These are phyloP conservation scores for Sedum album DNA, from an alignment of 164 flowering plant species.

Conservation along the genomic window DNA sequence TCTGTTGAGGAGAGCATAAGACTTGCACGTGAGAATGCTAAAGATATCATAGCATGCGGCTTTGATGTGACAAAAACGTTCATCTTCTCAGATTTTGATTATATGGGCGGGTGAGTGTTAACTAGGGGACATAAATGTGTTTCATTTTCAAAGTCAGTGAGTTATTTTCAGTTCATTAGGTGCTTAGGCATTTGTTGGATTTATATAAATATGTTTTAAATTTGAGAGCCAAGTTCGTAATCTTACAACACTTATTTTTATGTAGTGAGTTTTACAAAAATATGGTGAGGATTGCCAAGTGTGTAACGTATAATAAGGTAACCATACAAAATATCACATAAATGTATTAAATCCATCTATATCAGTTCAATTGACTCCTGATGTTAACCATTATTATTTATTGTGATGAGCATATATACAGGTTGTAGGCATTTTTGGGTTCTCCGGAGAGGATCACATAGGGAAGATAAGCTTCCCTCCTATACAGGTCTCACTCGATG, in stretches of 20 bases:
- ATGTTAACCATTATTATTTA: background rate
- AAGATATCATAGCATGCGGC: slow-evolving; percentile 98
- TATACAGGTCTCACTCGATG: slow-evolving; percentile 51
- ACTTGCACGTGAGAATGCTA: slow-evolving; percentile 94
- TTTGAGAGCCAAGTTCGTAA: too few species aligned
- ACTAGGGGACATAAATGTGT: background rate
- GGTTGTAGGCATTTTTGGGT: slow-evolving; percentile 92
- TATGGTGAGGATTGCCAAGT: slow-evolving; percentile 74
- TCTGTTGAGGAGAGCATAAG: slow-evolving; percentile 83
- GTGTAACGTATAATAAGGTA: slow-evolving; percentile 89
- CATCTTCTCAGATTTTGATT: slow-evolving; percentile 88
- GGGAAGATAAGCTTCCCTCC: slow-evolving; percentile 88
- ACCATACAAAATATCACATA: background rate
- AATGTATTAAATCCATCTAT: background rate
- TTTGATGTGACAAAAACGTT: slow-evolving; percentile 81
- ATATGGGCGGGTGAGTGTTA: slow-evolving; percentile 76
- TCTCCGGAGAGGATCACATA: slow-evolving; percentile 82
- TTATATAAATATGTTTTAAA: too few species aligned
- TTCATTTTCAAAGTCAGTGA: background rate
- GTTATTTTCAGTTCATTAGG: background rate
- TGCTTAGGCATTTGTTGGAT: too few species aligned
- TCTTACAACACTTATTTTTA: slow-evolving; percentile 1
- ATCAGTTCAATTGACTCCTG: background rate
- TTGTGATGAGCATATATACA: slow-evolving; percentile 17
- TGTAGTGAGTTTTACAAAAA: slow-evolving; percentile 82